Evolutionary conservation across 2,329 filamentous ascomycete species (phyloP).

Genomic region (Diplodia scrobiculata): DNA sequence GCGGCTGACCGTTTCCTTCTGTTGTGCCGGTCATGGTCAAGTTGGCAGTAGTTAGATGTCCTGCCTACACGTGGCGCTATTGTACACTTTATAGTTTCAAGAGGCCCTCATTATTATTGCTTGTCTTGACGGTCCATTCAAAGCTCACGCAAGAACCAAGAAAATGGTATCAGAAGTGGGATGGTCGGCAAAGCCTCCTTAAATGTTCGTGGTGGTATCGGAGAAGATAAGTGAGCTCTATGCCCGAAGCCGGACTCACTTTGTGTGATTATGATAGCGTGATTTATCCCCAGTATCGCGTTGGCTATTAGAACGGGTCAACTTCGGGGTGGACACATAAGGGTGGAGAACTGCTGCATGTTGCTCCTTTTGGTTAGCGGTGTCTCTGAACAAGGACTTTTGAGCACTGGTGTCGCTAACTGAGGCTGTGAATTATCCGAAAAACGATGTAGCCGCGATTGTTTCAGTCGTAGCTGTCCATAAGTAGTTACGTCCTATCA

Average conservation of each 20-base stretch:
- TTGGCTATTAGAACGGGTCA: neutral
- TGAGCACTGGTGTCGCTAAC: too few species aligned
- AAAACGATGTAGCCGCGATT: too few species aligned
- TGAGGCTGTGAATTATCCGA: too few species aligned
- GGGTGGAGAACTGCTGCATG: neutral
- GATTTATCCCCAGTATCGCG: slow-evolving; percentile 14
- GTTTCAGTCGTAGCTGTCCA: too few species aligned
- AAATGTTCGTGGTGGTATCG: neutral
- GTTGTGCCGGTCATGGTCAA: neutral
- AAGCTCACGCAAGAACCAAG: neutral
- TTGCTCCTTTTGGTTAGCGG: neutral
- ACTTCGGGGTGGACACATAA: neutral
- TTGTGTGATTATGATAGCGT: neutral
- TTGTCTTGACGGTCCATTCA: too few species aligned
- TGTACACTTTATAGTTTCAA: neutral
- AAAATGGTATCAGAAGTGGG: slow-evolving; percentile 20
- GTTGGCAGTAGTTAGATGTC: too few species aligned
- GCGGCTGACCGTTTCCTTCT: neutral
- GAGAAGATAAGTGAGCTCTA: neutral
- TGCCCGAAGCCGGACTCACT: neutral
- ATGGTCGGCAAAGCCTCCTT: neutral
- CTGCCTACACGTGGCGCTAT: neutral
- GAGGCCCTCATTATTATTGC: neutral
- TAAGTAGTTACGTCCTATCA: too few species aligned
- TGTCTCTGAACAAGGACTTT: too few species aligned